Evolutionary conservation across 2,329 filamentous ascomycete species (phyloP), one percentile per base, ranked within the genome.

Genomic region (Penicillium paneum): DNA sequence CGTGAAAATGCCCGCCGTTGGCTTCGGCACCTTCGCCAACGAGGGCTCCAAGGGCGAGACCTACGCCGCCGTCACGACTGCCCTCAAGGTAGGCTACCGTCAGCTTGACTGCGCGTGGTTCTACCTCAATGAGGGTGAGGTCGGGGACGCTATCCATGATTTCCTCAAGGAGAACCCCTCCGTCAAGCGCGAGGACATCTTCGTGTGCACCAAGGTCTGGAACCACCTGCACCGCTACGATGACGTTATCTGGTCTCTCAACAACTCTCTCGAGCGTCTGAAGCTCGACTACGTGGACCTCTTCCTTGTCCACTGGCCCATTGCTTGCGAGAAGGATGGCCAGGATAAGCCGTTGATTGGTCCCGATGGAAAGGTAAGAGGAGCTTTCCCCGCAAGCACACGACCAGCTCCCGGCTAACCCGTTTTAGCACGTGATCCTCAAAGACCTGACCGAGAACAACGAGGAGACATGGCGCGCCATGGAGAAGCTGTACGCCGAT

Each of bases 281-380:
- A 78, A 80, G 15, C 74, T 89, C 26, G 83, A 87, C 60, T 89
- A 90, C 66, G 81, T 91, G 10, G 87, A 91, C 69, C 79, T 89
- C 42, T 91, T 89, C 71, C 71, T 83, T 38, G 68, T 82, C 13
- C 79, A 82, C 71, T 81, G 76, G 70, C 79, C 79, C 26, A 74
- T 78, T 63, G 74, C 75, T 11, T 71, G 79, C 12, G 80, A 83
- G 74, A 79, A 76, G 68, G 74, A 82, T 24, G 64, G 69, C 71
- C 62, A 75, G 73, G 61, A 70, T 70, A 68, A 74, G 66, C 78
- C 78, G 50, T 78, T 78, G 70, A 68, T 81, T 55, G 79, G 78
- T 43, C 64, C 76, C 42, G 77, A 82, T 70, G 79, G 78, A 52
- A 81, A 81, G 72, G 77, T 79, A 68, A 49, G 57, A 28, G 24